A percentile compares a stretch with the other conserved stretches of the same genome.
These are phyloP conservation scores for Nemania sp. DNA, from an alignment of 2,329 filamentous ascomycete species.

Conservation along the genomic window DNA sequence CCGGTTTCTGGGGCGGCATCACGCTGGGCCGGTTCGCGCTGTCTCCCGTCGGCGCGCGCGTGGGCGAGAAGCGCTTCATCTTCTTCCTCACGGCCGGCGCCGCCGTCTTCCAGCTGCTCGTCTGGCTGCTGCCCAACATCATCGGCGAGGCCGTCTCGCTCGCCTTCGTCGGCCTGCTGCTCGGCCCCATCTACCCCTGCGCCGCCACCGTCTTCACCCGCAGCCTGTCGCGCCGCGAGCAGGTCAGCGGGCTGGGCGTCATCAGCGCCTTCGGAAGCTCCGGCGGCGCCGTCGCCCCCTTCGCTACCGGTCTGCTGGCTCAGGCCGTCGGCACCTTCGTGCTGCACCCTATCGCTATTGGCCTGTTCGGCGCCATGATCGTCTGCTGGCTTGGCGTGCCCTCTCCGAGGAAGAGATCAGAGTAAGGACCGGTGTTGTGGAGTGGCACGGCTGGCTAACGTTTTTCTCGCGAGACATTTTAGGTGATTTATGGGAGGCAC, in stretches of 20 bases:
- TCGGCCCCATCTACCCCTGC: conserved; percentile 82
- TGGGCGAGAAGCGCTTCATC: conserved; percentile 75
- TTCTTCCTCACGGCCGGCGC: conserved; percentile 65
- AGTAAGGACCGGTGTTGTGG: conserved; percentile 46
- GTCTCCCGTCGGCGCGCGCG: conserved; percentile 64
- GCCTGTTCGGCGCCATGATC: conserved; percentile 67
- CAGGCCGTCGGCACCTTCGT: conserved; percentile 67
- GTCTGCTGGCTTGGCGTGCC: conserved; percentile 67
- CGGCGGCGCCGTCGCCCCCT: conserved; percentile 70
- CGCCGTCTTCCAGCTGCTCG: conserved; percentile 71
- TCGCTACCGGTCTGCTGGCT: conserved; percentile 66
- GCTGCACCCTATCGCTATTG: conserved; percentile 69
- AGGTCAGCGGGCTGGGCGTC: conserved; percentile 67
- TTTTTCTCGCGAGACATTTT: too few relatives aligned
- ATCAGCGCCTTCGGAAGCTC: conserved; percentile 72
- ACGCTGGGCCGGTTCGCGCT: conserved; percentile 76
- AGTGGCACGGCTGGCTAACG: too few relatives aligned
- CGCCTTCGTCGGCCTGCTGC: conserved; percentile 71
- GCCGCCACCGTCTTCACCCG: conserved; percentile 67
- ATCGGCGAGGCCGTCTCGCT: conserved; percentile 70
- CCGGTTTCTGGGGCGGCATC: conserved; percentile 74
- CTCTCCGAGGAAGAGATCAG: conserved; percentile 59
- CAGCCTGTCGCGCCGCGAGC: conserved; percentile 61
- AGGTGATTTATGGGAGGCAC: too few relatives aligned
- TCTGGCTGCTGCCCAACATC: conserved; percentile 80